Percentiles rank a stretch among this genome's conserved stretches.
Conservation (phyloP, 1,284 basidiomycete genomes). For the Malassezia obtusa region DNA sequence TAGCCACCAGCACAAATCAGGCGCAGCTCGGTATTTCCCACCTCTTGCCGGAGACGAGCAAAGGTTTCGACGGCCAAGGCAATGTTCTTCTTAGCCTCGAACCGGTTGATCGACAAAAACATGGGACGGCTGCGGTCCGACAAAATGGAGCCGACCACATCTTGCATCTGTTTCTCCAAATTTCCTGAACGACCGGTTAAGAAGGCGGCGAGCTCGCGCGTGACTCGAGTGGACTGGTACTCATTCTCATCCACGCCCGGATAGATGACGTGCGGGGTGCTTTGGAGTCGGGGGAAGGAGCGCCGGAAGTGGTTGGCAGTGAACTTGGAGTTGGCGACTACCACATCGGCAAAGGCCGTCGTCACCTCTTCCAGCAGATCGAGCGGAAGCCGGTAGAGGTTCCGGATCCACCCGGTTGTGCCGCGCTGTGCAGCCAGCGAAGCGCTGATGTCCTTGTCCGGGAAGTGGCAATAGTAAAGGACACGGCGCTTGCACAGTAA, state of each 20-base stretch:
- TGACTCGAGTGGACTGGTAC: conserved; percentile 20
- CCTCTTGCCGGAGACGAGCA: conserved; percentile 45
- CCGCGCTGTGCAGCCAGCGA: conserved; percentile 41
- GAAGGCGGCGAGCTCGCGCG: conserved; percentile 18
- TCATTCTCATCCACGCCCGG: conserved; percentile 61
- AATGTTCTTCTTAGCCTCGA: conserved; percentile 89
- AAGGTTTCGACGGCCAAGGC: conserved; percentile 73
- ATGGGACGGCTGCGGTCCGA: conserved; percentile 54
- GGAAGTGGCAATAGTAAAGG: conserved; percentile 96
- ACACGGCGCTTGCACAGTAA: conserved; percentile 62
- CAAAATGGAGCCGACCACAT: conserved; percentile 13
- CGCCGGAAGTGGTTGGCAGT: conserved; percentile 59
- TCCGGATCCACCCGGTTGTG: conserved; percentile 16
- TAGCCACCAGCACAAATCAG: conserved; percentile 58
- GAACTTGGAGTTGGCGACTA: conserved; percentile 85
- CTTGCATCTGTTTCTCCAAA: conserved; percentile 49
- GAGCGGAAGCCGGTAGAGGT: conserved; percentile 69
- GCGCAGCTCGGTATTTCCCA: conserved; percentile 10
- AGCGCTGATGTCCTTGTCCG: conserved; percentile 63
- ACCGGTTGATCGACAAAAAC: conserved; percentile 82
- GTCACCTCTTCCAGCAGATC: conserved; percentile 82
- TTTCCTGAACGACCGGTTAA: not conserved
- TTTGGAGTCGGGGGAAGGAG: conserved; percentile 63
- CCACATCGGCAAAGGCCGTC: conserved; percentile 77
- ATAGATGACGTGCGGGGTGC: conserved; percentile 68